Evolutionary conservation across 495 filamentous ascomycete genomes (phyloP), one percentile per base, ranked within the genome.

Genomic region (Neurospora sublineolata): DNA sequence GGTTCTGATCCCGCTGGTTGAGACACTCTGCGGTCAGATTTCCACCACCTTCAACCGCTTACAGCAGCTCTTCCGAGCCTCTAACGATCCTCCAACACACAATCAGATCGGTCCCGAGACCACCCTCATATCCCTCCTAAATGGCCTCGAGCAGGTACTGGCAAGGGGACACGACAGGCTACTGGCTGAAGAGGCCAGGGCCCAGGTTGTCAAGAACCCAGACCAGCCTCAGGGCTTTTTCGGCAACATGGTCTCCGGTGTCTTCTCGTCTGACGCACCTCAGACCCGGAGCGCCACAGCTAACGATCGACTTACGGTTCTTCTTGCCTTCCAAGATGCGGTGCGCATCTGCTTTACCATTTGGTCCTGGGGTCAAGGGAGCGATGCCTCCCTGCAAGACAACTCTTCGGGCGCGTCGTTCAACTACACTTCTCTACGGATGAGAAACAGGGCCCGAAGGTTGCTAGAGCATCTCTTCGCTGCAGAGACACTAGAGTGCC

Each of bases 281-380:
- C 93, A 93, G 69, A 83, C 87, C 33, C 87, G 93, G 46, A 90
- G 90, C 64, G 87, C 89, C 18, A 91, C 92, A 16, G 94, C 93
- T n/a, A 99, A 98, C 76, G 94, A 94, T 73, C 85, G 94, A 44
- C 85, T 99, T 33, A 97, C 94, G 0, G 95, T 99, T 23, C 82
- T 97, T 11, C 85, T 99, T n/a, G 94, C 94, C 38, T 97, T 99
- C 80, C 94, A 98, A 80, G 95, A 99, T 79, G 92, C 93, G 14
- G 92, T 97, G 71, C 89, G 91, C 40, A 90, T 95, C 37, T 97
- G 93, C 79, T 96, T 97, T 78, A 88, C 85, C 5, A 94, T 99
- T 37, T 99, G 95, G 96, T 92, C 93, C 3, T 99, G 95, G 95
- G 92, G 91, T 10, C 86, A 89, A 72, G 87, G 89, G 39, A 82